These are phyloP conservation scores for Fusarium sp. DNA, from an alignment of 2,329 filamentous ascomycete species.

Conservation along the genomic window DNA sequence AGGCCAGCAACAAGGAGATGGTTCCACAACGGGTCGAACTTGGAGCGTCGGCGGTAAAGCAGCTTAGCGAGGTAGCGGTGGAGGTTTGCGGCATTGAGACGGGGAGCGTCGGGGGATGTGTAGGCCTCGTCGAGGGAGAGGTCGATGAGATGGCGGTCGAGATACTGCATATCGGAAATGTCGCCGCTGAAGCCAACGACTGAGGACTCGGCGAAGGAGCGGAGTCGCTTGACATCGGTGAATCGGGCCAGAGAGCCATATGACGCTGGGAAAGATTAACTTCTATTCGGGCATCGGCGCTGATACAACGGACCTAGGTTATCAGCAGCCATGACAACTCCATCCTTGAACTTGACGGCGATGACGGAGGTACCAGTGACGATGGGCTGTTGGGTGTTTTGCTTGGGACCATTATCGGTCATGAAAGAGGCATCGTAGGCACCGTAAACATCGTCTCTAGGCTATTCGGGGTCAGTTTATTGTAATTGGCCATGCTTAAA, in stretches of 20 bases:
- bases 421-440: slow-evolving; percentile 90
- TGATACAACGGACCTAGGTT: slow-evolving; percentile 77
- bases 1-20: slow-evolving; percentile 90
- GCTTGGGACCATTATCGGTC: slow-evolving; percentile 73
- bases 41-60: slow-evolving; percentile 91
- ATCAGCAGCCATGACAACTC: slow-evolving; percentile 95
- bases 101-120: slow-evolving; percentile 53
- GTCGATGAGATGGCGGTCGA: slow-evolving; percentile 88
- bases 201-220: slow-evolving; percentile 83
- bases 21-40: slow-evolving; percentile 99
- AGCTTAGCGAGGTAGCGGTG: slow-evolving; percentile 97
- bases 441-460: slow-evolving; percentile 96
- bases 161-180: slow-evolving; percentile 98
- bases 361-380: slow-evolving; percentile 97
- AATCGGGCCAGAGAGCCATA: slow-evolving; percentile 98
- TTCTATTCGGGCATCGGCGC: neutral
- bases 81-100: slow-evolving; percentile 89
- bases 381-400: slow-evolving; percentile 90
- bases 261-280: slow-evolving; percentile 69
- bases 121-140: slow-evolving; percentile 93
- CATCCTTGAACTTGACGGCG: slow-evolving; percentile 94
- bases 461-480: slow-evolving; percentile 62
- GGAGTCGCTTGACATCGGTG: slow-evolving; percentile 94
- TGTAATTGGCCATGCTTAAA: neutral
- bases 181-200: slow-evolving; percentile 96